phyloP scores from a whole-genome alignment of 495 filamentous ascomycete genomes.

The Melanomma pulvis-pyrius region DNA sequence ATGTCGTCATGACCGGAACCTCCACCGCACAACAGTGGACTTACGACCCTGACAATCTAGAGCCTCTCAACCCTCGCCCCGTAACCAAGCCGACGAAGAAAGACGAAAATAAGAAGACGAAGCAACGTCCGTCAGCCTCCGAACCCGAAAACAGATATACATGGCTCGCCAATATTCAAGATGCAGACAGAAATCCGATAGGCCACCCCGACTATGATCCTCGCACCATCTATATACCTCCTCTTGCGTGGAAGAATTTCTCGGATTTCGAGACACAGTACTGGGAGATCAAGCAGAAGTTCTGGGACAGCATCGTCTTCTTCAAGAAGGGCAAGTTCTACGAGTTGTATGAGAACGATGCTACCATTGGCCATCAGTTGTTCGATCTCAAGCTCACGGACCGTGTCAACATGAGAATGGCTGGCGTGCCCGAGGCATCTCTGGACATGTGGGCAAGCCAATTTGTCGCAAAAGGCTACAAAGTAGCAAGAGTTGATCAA shows the following conservation, averaged over 20 bases:
- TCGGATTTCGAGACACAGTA: constrained; percentile 97
- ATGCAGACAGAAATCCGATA: constrained; percentile 77
- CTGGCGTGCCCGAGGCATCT: constrained; percentile 88
- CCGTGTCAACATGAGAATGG: constrained; percentile 99
- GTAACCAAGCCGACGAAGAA: constrained; percentile 49
- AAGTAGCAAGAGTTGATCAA: constrained; percentile 96
- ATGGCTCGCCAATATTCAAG: constrained; percentile 84
- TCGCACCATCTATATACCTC: constrained; percentile 86
- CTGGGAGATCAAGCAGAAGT: constrained; percentile 99
- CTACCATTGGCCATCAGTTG: constrained; percentile 92
- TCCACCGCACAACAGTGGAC: constrained; percentile 86
- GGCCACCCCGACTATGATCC: constrained; percentile 91
- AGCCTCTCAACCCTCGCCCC: constrained; percentile 60
- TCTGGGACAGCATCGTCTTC: constrained; percentile 97
- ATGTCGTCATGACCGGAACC: constrained; percentile 45
- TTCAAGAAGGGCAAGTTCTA: constrained; percentile 99
- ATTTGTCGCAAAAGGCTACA: constrained; percentile 91
- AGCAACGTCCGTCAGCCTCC: constrained; percentile 73
- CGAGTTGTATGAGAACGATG: constrained; percentile 97
- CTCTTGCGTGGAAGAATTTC: constrained; percentile 73
- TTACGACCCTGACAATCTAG: constrained; percentile 75
- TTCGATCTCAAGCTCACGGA: constrained; percentile 99
- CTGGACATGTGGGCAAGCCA: constrained; percentile 92
- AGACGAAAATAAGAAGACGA: constrained; percentile 53
- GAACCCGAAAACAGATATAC: constrained; percentile 82